Percentiles rank a stretch among this genome's conserved stretches.
Conservation (phyloP, 805 yeast genomes). For the Candida adriatica region DNA sequence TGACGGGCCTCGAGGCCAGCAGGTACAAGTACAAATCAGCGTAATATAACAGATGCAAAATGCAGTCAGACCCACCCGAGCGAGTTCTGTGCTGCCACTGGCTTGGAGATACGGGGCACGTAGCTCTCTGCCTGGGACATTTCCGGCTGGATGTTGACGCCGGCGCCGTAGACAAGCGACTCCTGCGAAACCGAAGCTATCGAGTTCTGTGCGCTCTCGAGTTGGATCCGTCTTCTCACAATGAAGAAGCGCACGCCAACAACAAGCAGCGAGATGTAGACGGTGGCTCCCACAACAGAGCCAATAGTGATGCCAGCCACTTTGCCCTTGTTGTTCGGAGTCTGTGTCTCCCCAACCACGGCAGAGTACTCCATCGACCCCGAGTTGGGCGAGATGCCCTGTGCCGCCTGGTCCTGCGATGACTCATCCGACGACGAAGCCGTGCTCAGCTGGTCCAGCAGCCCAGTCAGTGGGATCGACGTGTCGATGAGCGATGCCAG, state of each 20-base stretch:
- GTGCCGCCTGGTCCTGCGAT: constrained; percentile 1
- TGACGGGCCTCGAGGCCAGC: constrained; percentile 6
- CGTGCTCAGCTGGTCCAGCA: constrained; percentile 17
- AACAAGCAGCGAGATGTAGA: constrained; percentile 56
- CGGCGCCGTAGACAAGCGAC: constrained; percentile 14
- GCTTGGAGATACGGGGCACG: constrained; percentile 51
- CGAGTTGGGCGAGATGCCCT: constrained; percentile 13
- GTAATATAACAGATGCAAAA: constrained; percentile 1
- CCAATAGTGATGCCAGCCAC: constrained; percentile 81
- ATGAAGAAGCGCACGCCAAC: constrained; percentile 46
- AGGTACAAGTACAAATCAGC: constrained; percentile 16
- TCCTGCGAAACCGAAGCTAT: constrained; percentile 11
- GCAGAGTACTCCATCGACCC: constrained; percentile 27
- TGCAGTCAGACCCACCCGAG: constrained; percentile 57
- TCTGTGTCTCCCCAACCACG: constrained; percentile 12
- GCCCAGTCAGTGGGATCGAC: constrained; percentile 50
- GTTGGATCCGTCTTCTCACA: constrained; percentile 15
- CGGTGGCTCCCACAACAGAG: constrained; percentile 67
- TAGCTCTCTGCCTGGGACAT: constrained; percentile 25
- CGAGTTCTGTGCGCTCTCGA: constrained; percentile 14
- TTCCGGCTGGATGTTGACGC: constrained; percentile 13
- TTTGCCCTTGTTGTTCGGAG: constrained; percentile 26
- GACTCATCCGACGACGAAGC: constrained; percentile 12
- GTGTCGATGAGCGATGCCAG: constrained; percentile 70
- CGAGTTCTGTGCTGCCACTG: constrained; percentile 65